Conservation (phyloP, 371 early-diverging fungal genomes). For the Aphelidium insulamus region DNA sequence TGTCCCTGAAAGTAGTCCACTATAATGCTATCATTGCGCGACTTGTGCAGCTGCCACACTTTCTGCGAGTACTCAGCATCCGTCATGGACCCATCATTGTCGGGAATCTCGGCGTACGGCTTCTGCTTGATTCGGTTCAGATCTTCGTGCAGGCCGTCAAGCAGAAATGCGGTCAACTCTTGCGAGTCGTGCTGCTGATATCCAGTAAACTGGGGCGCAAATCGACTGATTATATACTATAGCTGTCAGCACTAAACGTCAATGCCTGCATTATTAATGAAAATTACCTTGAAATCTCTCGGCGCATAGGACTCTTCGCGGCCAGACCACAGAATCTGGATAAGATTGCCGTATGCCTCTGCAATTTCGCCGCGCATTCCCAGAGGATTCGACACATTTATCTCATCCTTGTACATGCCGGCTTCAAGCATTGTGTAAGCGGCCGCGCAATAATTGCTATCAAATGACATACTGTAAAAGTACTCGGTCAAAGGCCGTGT, state of each 20-base stretch:
- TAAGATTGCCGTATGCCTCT: conserved; percentile 38
- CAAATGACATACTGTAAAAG: conserved; percentile 13
- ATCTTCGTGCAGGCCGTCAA: conserved; percentile 57
- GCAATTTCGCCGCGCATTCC: conserved; percentile 41
- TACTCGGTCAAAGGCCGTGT: conserved; percentile 34
- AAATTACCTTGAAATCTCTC: conserved; percentile 32
- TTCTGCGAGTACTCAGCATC: conserved; percentile 24
- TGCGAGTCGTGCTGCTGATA: conserved; percentile 52
- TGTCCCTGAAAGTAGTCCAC: conserved; percentile 66
- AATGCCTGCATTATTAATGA: conserved; percentile 7
- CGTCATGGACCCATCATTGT: conserved; percentile 38
- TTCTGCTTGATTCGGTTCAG: conserved; percentile 39
- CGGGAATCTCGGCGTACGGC: conserved; percentile 47
- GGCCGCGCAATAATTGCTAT: too few relatives aligned
- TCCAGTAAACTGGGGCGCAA: conserved; percentile 35
- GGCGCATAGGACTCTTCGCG: conserved; percentile 37
- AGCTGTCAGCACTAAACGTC: conserved; percentile 7
- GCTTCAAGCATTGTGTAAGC: too few relatives aligned
- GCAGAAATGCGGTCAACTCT: conserved; percentile 41
- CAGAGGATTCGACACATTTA: conserved; percentile 25
- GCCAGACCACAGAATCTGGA: conserved; percentile 42
- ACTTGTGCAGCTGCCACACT: conserved; percentile 33
- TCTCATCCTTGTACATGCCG: conserved; percentile 15
- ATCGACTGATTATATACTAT: conserved; percentile 16
- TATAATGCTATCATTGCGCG: conserved; percentile 41